These are phyloP conservation scores for Beauveria sp. DNA, from an alignment of 2,329 filamentous ascomycete species.

Conservation along the genomic window DNA sequence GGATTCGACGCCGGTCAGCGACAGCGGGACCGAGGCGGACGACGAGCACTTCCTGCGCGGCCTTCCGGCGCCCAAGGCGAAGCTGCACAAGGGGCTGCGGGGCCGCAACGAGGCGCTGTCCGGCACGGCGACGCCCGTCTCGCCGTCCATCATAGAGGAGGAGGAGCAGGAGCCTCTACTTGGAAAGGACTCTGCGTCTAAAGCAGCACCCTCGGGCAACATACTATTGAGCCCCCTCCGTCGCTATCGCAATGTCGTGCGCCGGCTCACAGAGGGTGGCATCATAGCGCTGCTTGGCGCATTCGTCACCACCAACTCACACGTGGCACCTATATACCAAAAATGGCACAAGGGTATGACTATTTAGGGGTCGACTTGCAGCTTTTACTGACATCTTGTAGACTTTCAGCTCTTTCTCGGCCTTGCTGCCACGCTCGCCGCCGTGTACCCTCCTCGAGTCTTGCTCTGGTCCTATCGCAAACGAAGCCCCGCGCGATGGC, in stretches of 20 bases:
- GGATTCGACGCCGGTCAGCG: slow-evolving; percentile 60
- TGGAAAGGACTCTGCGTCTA: slow-evolving; percentile 15
- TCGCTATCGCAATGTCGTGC: slow-evolving; percentile 42
- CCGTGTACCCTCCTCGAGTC: slow-evolving; percentile 55
- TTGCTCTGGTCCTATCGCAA: slow-evolving; percentile 38
- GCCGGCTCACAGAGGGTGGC: slow-evolving; percentile 44
- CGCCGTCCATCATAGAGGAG: slow-evolving; percentile 38
- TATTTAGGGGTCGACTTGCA: not conserved
- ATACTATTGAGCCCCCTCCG: slow-evolving; percentile 24
- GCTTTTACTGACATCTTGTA: slow-evolving; percentile 21
- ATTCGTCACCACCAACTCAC: slow-evolving; percentile 39
- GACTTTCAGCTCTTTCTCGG: slow-evolving; percentile 35
- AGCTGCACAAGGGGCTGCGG: slow-evolving; percentile 70
- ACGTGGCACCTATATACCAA: slow-evolving; percentile 37
- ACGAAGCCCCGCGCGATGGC: slow-evolving; percentile 27
- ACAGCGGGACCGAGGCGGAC: slow-evolving; percentile 91
- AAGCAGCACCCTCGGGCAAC: slow-evolving; percentile 15
- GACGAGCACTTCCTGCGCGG: slow-evolving; percentile 87
- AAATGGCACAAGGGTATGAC: slow-evolving; percentile 43
- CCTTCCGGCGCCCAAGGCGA: slow-evolving; percentile 68
- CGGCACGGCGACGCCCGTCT: slow-evolving; percentile 47
- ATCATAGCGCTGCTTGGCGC: slow-evolving; percentile 42
- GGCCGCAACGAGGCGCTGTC: slow-evolving; percentile 49
- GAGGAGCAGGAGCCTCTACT: slow-evolving; percentile 27
- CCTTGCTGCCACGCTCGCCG: slow-evolving; percentile 33